Evolutionary conservation across 768 basidiomycete genomes (phyloP), one percentile per base, ranked within the genome.

Genomic region (Asterophora lycoperdoides): DNA sequence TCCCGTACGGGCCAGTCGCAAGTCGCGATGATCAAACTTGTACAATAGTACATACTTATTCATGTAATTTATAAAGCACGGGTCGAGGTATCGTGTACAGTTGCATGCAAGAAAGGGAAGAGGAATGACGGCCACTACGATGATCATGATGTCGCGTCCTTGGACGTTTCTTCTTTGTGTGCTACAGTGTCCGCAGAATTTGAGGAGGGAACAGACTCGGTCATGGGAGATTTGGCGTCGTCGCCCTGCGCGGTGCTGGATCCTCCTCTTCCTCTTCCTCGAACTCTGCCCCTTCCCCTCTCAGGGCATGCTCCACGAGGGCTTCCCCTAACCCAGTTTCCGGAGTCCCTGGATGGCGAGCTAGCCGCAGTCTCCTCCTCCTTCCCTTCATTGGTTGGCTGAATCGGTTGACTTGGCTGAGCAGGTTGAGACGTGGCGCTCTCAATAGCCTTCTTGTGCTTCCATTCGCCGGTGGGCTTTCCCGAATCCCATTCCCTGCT

Each of bases 401-500:
- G 43, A 11, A 48, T 17, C 23, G 54, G 35, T 23, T 23, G 23
- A 23, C 3, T 23, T 3, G 23, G 23, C 23, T 23, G 23, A 23
- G 23, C 3, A 23, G 53, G 48, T 29, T 19, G 43, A 8, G 48
- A n/a, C 23, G 54, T 36, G 8, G 51, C 15, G 45, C 51, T 41
- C 40, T 60, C 51, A 23, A 23, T 6, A 13, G 49, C 19, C n/a
- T 55, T 55, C 8, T 52, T 55, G 18, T 57, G 51, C 52, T 67
- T 68, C 67, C 65, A 64, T 20, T 65, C 68, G 23, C 48, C 55
- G 8, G 60, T 48, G 7, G 72, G 64, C 57, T 92, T 92, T 15
- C 80, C 86, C 23, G 86, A 83, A 63, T 92, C 89, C 89, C 89
- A 92, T 69, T 92, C 89, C 13, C 89, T 78, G 54, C 69, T 81